These are phyloP conservation scores for Fusarium zealandicum DNA, from an alignment of 2,329 filamentous ascomycete species.

Conservation along the genomic window DNA sequence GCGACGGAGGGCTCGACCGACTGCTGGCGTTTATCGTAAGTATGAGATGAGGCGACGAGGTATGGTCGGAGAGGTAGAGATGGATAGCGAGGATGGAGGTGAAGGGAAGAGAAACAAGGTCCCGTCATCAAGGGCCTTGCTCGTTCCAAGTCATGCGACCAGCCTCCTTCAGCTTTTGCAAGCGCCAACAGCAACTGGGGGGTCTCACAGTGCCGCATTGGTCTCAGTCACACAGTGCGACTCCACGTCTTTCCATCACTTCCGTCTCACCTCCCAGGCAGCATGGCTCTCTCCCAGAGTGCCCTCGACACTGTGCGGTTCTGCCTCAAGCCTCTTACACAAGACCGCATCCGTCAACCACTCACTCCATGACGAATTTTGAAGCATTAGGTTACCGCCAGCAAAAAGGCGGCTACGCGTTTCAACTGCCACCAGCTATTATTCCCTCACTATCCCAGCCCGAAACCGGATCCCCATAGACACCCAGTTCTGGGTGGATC, in stretches of 20 bases:
- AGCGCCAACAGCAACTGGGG: not conserved
- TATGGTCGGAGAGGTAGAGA: not conserved
- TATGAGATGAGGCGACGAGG: not conserved
- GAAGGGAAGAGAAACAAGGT: not conserved
- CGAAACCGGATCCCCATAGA: not conserved
- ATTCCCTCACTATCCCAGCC: not conserved
- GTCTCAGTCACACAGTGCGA: constrained; percentile 18
- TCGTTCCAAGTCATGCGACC: constrained; percentile 29
- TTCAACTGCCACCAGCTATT: not conserved
- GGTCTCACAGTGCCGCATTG: constrained; percentile 18
- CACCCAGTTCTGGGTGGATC: constrained; percentile 10
- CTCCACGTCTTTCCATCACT: constrained; percentile 2
- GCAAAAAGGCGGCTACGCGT: not conserved
- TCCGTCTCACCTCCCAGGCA: constrained; percentile 7
- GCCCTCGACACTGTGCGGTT: constrained; percentile 9
- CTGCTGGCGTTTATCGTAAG: not conserved
- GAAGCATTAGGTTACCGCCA: not conserved
- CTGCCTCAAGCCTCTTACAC: constrained; percentile 12
- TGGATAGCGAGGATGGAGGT: not conserved
- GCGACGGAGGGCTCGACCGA: not conserved
- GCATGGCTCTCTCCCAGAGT: not conserved
- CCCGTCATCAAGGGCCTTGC: not conserved
- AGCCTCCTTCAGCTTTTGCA: constrained; percentile 9
- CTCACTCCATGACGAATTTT: not conserved
- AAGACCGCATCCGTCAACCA: not conserved